Conservation (phyloP, 1,284 basidiomycete species). For the Erythrobasidium hasegawianum region DNA sequence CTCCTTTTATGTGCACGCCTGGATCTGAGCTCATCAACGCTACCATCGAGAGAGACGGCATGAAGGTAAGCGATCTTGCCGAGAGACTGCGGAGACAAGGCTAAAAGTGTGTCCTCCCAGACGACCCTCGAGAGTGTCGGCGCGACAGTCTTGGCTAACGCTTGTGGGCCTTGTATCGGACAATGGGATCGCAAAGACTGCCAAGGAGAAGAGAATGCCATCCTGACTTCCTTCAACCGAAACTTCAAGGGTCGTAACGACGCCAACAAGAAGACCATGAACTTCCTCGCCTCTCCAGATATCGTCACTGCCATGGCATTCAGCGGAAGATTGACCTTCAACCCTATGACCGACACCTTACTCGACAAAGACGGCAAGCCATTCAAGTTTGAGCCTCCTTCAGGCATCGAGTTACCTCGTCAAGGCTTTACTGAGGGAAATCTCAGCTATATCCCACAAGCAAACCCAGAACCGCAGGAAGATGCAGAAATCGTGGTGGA, state of each 20-base stretch:
- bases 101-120: too few species aligned
- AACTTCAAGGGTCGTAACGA: slow-evolving; percentile 98
- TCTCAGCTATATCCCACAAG: slow-evolving; percentile 69
- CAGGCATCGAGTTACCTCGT: slow-evolving; percentile 76
- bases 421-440: slow-evolving; percentile 71
- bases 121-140: slow-evolving; percentile 74
- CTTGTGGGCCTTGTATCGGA: slow-evolving; percentile 97
- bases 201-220: slow-evolving; percentile 89
- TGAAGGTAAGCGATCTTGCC: slow-evolving; percentile 6
- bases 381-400: slow-evolving; percentile 84
- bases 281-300: slow-evolving; percentile 96
- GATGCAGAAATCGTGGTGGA: slow-evolving; percentile 75
- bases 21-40: slow-evolving; percentile 94
- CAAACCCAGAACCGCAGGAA: slow-evolving; percentile 68
- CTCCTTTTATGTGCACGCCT: slow-evolving; percentile 94
- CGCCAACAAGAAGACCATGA: slow-evolving; percentile 92
- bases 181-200: slow-evolving; percentile 96
- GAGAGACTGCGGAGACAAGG: background rate
- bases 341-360: slow-evolving; percentile 82
- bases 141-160: slow-evolving; percentile 89
- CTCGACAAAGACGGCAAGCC: slow-evolving; percentile 53
- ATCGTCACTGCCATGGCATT: slow-evolving; percentile 91
- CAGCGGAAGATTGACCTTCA: slow-evolving; percentile 90
- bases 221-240: slow-evolving; percentile 95
- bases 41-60: slow-evolving; percentile 90